Evolutionary conservation across 2,329 filamentous ascomycete species (phyloP).

Genomic region (Botrytis elliptica): DNA sequence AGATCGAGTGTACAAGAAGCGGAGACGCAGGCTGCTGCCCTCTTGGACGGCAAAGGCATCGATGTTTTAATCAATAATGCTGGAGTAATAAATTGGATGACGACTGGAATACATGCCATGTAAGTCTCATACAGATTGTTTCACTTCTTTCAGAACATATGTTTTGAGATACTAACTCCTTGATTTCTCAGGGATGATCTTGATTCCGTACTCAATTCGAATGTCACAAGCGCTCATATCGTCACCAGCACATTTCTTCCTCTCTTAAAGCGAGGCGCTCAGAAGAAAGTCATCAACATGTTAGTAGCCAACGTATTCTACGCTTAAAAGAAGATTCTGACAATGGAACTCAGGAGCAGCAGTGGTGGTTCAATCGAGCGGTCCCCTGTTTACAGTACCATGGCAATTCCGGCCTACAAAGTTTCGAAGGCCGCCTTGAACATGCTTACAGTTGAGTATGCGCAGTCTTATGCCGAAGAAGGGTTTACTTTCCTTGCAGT

Average conservation of each 20-base stretch:
- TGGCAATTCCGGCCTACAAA: neutral
- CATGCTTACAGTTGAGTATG: neutral
- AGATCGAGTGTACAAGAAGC: neutral
- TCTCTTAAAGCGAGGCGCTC: neutral
- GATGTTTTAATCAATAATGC: neutral
- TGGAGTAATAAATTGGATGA: neutral
- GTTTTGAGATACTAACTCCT: neutral
- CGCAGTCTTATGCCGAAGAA: neutral
- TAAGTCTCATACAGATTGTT: neutral
- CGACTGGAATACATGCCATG: neutral
- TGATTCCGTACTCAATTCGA: neutral
- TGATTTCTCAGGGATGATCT: neutral
- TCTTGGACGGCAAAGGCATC: neutral
- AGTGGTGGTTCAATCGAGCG: neutral
- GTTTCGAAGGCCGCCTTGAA: neutral
- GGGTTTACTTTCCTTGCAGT: neutral
- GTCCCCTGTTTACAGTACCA: neutral
- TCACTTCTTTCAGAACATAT: neutral
- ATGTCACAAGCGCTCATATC: neutral
- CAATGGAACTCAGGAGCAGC: neutral
- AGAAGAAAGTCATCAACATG: neutral
- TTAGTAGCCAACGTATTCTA: neutral
- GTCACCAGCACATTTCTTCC: conserved; percentile 1
- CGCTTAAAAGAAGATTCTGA: neutral
- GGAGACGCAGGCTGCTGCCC: neutral